A percentile compares a stretch with the other conserved stretches of the same genome.
Evolutionary conservation across 2,329 filamentous ascomycete species (phyloP).

Genomic region (Hortaea sp.): DNA sequence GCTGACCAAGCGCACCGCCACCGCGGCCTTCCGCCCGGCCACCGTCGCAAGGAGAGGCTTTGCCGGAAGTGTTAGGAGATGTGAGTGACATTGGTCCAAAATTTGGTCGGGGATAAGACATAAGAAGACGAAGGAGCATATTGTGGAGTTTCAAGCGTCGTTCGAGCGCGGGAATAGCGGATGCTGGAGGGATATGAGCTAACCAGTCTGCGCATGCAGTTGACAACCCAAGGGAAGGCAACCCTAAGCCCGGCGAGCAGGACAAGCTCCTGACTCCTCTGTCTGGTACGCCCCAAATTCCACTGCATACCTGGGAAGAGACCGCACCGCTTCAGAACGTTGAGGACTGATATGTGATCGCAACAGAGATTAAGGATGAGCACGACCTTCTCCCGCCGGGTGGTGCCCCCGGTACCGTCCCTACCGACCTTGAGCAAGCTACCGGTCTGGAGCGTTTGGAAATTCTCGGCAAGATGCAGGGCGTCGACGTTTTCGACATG

Average conservation of each 20-base stretch:
- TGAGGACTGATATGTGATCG: slow-evolving; percentile 9
- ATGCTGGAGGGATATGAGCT: too few species aligned
- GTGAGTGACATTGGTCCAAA: background rate
- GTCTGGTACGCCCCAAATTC: slow-evolving; percentile 27
- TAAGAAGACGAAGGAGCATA: background rate
- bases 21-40: slow-evolving; percentile 4
- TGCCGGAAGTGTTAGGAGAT: background rate
- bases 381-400: slow-evolving; percentile 81
- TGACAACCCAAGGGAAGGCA: slow-evolving; percentile 10
- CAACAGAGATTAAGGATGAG: slow-evolving; percentile 67
- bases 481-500: slow-evolving; percentile 97
- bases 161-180: background rate
- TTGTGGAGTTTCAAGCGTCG: background rate
- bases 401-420: slow-evolving; percentile 70
- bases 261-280: slow-evolving; percentile 35
- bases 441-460: slow-evolving; percentile 98
- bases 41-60: background rate
- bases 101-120: background rate
- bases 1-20: slow-evolving; percentile 33
- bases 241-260: slow-evolving; percentile 28
- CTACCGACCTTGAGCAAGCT: slow-evolving; percentile 88
- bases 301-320: background rate
- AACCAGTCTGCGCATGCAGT: too few species aligned
- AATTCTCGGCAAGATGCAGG: slow-evolving; percentile 98
- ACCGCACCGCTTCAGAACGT: slow-evolving; percentile 5